These are phyloP conservation scores for Penicillium chermesinum DNA, from an alignment of 495 filamentous ascomycete genomes.

Conservation along the genomic window DNA sequence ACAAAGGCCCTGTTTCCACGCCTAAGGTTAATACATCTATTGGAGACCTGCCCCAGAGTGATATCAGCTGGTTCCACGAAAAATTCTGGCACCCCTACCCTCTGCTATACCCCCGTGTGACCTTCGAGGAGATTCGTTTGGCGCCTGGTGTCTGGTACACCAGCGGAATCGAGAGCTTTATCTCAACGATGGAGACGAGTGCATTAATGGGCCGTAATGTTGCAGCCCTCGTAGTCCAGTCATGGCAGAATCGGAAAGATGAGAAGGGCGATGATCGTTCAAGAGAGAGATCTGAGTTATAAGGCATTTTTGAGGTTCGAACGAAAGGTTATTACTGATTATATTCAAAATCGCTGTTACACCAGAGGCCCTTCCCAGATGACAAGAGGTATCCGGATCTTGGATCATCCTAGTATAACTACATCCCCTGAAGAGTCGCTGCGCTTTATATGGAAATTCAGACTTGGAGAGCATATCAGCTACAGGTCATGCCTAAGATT, in stretches of 20 bases:
- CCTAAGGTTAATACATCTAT: conserved; percentile 23
- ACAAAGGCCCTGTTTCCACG: conserved; percentile 8
- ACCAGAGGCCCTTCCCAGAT: too few species aligned
- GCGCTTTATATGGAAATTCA: too few species aligned
- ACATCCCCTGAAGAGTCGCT: too few species aligned
- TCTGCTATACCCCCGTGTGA: conserved; percentile 71
- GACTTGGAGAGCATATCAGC: too few species aligned
- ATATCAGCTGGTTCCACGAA: conserved; percentile 74
- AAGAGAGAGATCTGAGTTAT: conserved; percentile 15
- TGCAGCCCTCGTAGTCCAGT: conserved; percentile 69
- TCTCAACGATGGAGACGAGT: conserved; percentile 97
- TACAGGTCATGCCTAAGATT: too few species aligned
- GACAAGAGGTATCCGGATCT: too few species aligned
- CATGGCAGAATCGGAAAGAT: conserved; percentile 47
- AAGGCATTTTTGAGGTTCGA: too few species aligned
- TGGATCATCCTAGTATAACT: too few species aligned
- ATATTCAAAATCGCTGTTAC: too few species aligned
- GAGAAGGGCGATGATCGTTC: conserved; percentile 1
- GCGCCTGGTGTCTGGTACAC: conserved; percentile 75
- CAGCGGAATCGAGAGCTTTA: conserved; percentile 88
- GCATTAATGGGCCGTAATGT: conserved; percentile 94
- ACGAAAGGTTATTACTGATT: too few species aligned
- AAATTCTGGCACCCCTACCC: conserved; percentile 83
- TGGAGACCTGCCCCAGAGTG: conserved; percentile 33
- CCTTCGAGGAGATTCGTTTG: conserved; percentile 77